phyloP scores from a whole-genome alignment of 192 early-diverging fungal species.

The Linnemannia exigua region DNA sequence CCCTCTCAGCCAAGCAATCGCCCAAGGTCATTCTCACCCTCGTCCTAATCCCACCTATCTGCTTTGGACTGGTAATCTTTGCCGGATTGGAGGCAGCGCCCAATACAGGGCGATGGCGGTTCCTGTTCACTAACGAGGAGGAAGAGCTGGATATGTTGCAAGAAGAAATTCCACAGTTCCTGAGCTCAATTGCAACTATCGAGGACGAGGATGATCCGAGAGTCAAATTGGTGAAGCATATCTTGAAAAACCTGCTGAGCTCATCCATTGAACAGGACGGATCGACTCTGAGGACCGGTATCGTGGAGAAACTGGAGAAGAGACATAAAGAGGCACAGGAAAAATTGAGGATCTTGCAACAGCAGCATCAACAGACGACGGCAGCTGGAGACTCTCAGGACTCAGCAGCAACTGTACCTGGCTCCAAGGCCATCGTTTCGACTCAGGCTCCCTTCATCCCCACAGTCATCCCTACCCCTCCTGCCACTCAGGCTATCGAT shows the following conservation, averaged over 20 bases:
- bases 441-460: constrained; percentile 8
- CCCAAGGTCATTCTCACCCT: constrained; percentile 49
- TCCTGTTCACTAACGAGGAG: constrained; percentile 63
- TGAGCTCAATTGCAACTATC: constrained; percentile 26
- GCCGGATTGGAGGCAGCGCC: constrained; percentile 63
- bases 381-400: not conserved
- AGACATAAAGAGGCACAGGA: constrained; percentile 32
- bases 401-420: not conserved
- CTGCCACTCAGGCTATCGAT: not conserved
- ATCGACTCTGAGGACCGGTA: constrained; percentile 42
- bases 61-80: constrained; percentile 54
- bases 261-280: constrained; percentile 45
- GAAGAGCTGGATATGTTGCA: constrained; percentile 62
- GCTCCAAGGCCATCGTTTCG: constrained; percentile 34
- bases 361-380: not conserved
- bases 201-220: constrained; percentile 37
- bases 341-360: constrained; percentile 20
- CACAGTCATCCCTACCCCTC: not conserved
- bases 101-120: constrained; percentile 66
- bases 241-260: constrained; percentile 42
- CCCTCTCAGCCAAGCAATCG: constrained; percentile 43
- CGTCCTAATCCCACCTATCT: constrained; percentile 47
- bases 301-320: constrained; percentile 35
- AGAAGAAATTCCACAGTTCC: constrained; percentile 33
- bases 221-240: constrained; percentile 29